Percentiles rank a stretch among this genome's conserved stretches.
Conservation (phyloP, 2,329 filamentous ascomycete species). For the Emericellopsis atlantica region DNA sequence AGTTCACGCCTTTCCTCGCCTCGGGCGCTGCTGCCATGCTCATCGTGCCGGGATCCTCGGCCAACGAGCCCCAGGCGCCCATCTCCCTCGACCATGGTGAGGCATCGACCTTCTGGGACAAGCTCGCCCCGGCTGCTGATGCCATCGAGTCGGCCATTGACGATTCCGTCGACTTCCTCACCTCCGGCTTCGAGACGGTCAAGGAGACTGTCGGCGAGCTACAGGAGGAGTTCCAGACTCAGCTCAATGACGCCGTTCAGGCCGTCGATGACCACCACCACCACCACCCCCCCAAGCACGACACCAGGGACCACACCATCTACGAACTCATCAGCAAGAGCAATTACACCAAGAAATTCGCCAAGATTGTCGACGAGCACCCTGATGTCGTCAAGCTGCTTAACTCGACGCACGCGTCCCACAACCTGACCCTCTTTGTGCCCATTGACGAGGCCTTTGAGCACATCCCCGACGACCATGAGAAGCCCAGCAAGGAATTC, state of each 20-base stretch:
- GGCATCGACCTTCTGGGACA: not conserved
- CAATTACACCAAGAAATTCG: conserved; percentile 67
- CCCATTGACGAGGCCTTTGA: conserved; percentile 69
- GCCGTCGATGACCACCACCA: conserved; percentile 2
- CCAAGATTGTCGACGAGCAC: conserved; percentile 61
- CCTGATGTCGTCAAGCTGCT: conserved; percentile 59
- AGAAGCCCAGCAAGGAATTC: conserved; percentile 57
- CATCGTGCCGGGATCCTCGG: too few relatives aligned
- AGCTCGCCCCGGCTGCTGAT: conserved; percentile 1
- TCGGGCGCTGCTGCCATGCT: too few relatives aligned
- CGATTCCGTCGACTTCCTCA: not conserved
- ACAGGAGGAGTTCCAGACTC: not conserved
- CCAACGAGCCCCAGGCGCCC: too few relatives aligned
- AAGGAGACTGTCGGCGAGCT: conserved; percentile 3
- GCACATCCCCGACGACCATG: conserved; percentile 29
- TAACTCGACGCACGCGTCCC: conserved; percentile 52
- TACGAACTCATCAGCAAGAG: conserved; percentile 67
- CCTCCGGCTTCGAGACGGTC: not conserved
- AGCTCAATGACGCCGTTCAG: conserved; percentile 1
- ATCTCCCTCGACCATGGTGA: not conserved
- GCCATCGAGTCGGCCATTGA: not conserved
- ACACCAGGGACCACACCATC: conserved; percentile 55
- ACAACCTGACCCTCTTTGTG: conserved; percentile 70
- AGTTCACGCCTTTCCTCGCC: too few relatives aligned
- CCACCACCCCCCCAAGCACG: conserved; percentile 3